Conservation (phyloP, 306 rosid species). For the Cucurbita moschata region DNA sequence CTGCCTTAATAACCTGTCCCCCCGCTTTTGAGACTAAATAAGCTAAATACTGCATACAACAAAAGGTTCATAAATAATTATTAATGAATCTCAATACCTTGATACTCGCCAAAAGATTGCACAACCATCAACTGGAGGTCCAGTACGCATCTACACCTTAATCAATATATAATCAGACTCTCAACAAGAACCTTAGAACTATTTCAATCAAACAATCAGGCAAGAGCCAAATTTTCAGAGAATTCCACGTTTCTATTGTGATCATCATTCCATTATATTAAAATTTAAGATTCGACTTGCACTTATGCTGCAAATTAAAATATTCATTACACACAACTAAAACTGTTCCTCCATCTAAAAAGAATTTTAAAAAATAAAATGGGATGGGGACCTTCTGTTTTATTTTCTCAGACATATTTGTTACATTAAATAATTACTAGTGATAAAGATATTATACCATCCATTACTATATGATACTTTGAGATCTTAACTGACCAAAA, state of each 20-base stretch:
- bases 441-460: background rate
- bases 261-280: background rate
- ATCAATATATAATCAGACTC: slow-evolving; percentile 25
- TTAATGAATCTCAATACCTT: slow-evolving; percentile 31
- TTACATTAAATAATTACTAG: background rate
- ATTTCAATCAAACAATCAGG: background rate
- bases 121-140: slow-evolving; percentile 75
- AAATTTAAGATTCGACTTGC: background rate
- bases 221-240: background rate
- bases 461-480: background rate
- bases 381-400: background rate
- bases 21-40: background rate
- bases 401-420: background rate
- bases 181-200: background rate
- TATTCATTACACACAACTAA: background rate
- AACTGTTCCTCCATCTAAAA: background rate
- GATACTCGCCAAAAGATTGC: slow-evolving; percentile 85
- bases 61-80: background rate
- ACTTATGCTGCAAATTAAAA: background rate
- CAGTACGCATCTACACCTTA: slow-evolving; percentile 74
- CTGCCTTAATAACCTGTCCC: background rate
- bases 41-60: background rate
- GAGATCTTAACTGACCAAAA: background rate
- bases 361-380: background rate
- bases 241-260: background rate